Base-by-base conservation (phyloP, 2,329 filamentous ascomycete species). In the Colletotrichum salicis region DNA sequence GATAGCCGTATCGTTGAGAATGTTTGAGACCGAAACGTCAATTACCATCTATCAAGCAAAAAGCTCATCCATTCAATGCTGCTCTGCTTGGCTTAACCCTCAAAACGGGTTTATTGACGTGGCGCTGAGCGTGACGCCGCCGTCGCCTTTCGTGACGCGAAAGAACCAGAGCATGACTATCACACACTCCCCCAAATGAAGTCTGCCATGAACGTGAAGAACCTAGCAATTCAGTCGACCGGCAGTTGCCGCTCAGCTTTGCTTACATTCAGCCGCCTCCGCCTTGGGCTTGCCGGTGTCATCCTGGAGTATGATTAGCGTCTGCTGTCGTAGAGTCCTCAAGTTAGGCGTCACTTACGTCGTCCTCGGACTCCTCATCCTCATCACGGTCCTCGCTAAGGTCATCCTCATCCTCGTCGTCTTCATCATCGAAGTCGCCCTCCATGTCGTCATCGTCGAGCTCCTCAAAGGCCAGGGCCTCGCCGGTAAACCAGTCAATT, bases 401-500 rank as follows among this genome's bases (percentile, higher is more conserved):
- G 73, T 97, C 94, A 75, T 95, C 93, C 67, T 97, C 95, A 70
- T 98, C 95, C 64, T 98, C 96, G 22, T 97, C 94, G 33, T 98
- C 95, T 64, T 97, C 95, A 72, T 96, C 93, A 76, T 93, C 94
- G 75, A 94, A 94, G 74, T 92, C 93, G 78, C 92, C 93, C 67
- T 95, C 93, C 74, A 95, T 87, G 73, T 96, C 95, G 66, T 97
- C 93, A 61, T 90, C 90, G 51, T 96, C 93, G 73, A 97, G 84
- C 82, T 98, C 96, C 88, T 99, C 96, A 78, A 94, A 99, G 77
- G 96, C 95, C 75, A 99, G 91, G 76, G 96, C 96, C 86, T 99
- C 96, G 70, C 96, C 96, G 64, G 96, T 99, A 84, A 99, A 99
- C 96, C 96, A 99, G 85, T 99, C 96, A 78, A 99, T 96, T 70